Evolutionary conservation across 768 basidiomycete genomes (phyloP).

Genomic region (Zangia roseola): DNA sequence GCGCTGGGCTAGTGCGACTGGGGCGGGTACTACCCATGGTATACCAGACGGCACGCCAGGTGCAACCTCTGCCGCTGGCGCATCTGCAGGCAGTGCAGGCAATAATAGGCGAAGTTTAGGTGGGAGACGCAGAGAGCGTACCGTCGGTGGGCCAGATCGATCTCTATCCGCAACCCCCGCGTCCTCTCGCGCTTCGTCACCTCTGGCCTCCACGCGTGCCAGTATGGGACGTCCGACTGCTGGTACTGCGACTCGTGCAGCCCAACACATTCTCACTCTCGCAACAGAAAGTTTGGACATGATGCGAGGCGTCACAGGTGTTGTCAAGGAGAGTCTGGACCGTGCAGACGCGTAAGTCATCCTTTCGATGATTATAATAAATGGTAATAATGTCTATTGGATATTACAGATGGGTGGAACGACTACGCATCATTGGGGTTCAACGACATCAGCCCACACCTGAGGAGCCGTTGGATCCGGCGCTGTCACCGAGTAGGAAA

Average conservation of each 20-base stretch:
- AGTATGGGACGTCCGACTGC: slow-evolving; percentile 36
- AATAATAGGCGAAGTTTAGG: slow-evolving; percentile 16
- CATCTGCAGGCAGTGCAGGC: slow-evolving; percentile 24
- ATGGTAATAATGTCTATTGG: slow-evolving; percentile 1
- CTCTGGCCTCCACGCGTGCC: slow-evolving; percentile 25
- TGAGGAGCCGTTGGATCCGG: slow-evolving; percentile 15
- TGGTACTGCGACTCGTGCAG: slow-evolving; percentile 65
- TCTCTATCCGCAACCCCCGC: slow-evolving; percentile 31
- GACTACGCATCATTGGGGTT: slow-evolving; percentile 73
- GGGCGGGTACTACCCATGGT: slow-evolving; percentile 12
- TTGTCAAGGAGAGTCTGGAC: slow-evolving; percentile 85
- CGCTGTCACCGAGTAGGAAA: slow-evolving; percentile 6
- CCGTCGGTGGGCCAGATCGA: slow-evolving; percentile 34
- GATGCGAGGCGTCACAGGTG: slow-evolving; percentile 84
- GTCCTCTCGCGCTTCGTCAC: slow-evolving; percentile 37
- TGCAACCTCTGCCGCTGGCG: slow-evolving; percentile 38
- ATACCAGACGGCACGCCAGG: slow-evolving; percentile 31
- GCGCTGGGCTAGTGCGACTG: slow-evolving; percentile 63
- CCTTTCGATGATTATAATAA: not conserved
- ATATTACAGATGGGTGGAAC: slow-evolving; percentile 71
- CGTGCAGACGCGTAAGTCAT: slow-evolving; percentile 75
- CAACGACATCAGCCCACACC: slow-evolving; percentile 47
- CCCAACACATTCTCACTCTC: slow-evolving; percentile 77
- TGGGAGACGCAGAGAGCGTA: slow-evolving; percentile 38
- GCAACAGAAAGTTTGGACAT: slow-evolving; percentile 93